Percentiles rank a stretch among this genome's conserved stretches.
Evolutionary conservation across 2,329 filamentous ascomycete species (phyloP).

Genomic region (Fusarium pseudograminearum): DNA sequence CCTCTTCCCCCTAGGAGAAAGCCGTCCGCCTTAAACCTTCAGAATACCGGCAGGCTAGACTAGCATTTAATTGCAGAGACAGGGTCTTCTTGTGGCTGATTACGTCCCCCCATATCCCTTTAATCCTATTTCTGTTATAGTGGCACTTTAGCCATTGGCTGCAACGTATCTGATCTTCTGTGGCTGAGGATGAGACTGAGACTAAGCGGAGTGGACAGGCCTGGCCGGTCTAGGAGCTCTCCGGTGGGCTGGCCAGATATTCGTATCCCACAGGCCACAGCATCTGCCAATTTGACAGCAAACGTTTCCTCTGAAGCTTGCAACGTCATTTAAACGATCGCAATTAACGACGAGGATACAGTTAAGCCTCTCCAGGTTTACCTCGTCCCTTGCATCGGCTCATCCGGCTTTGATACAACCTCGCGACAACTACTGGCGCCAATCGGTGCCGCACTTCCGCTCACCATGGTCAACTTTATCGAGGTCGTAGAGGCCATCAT

Average conservation of each 20-base stretch:
- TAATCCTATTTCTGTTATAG: conserved; percentile 22
- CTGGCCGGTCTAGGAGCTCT: conserved; percentile 33
- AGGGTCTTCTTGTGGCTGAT: conserved; percentile 46
- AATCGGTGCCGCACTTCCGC: conserved; percentile 26
- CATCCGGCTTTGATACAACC: neutral
- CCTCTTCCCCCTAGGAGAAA: conserved; percentile 34
- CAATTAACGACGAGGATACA: neutral
- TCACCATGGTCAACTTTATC: conserved; percentile 55
- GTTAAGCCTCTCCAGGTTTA: neutral
- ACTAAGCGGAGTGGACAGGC: conserved; percentile 13
- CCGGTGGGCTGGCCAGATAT: conserved; percentile 38
- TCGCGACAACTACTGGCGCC: conserved; percentile 18
- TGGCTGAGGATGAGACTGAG: conserved; percentile 24
- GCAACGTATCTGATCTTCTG: conserved; percentile 10
- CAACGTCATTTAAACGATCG: conserved; percentile 9
- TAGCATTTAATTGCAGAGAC: conserved; percentile 24
- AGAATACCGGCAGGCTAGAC: conserved; percentile 2
- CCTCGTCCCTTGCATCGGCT: neutral
- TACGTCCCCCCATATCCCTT: conserved; percentile 17
- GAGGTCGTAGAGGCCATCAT: conserved; percentile 65
- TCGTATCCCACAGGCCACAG: conserved; percentile 29
- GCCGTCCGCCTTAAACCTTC: conserved; percentile 19
- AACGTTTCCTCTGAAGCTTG: neutral
- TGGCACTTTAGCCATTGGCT: conserved; percentile 16
- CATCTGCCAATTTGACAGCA: conserved; percentile 20